Evolutionary conservation across 148 eudicot species (phyloP), one percentile per base, ranked within the genome.

Genomic region (Amaranthus hypochondriacus): DNA sequence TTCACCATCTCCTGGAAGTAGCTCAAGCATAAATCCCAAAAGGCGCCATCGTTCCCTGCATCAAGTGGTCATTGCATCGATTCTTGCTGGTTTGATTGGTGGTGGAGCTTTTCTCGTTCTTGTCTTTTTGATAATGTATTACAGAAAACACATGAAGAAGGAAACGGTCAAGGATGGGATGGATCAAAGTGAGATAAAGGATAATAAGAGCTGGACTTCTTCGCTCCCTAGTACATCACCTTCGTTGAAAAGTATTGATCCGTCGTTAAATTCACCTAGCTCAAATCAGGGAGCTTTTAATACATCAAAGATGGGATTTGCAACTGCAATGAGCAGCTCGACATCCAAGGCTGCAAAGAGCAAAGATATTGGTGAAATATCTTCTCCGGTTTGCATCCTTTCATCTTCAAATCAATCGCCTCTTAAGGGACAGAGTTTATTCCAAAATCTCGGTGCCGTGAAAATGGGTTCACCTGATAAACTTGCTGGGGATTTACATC

Each of bases 401-500:
- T 47, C 80, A n/a, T 46, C 81, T 10, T 66, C 77, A 42, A 73
- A 66, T 71, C 69, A 77, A 48, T 82, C 86, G 18, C 78, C 86
- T 63, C 70, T 82, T n/a, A 83, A 77, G 62, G 68, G 60, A 63
- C 86, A 76, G 48, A 68, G 73, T 77, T 63, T 68, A 55, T 68
- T 80, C 67, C 81, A 69, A 10, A 73, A 61, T 75, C 75, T 84
- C 51, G 79, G 73, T 51, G 53, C 85, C 8, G 60, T 75, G 56
- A 81, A 61, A 56, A 85, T 82, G 58, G 81, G 78, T 76, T 86
- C 95, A 15, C 90, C 91, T 0, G 96, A 90, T 75, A 86, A 82
- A 81, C 72, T 87, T 71, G 81, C 86, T 48, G 96, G 92, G 55
- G 96, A 88, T 63, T 77, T 90, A 9, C 84, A 84, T 77, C 76